phyloP scores from a whole-genome alignment of 768 basidiomycete species.

The Naganishia friedmannii region DNA sequence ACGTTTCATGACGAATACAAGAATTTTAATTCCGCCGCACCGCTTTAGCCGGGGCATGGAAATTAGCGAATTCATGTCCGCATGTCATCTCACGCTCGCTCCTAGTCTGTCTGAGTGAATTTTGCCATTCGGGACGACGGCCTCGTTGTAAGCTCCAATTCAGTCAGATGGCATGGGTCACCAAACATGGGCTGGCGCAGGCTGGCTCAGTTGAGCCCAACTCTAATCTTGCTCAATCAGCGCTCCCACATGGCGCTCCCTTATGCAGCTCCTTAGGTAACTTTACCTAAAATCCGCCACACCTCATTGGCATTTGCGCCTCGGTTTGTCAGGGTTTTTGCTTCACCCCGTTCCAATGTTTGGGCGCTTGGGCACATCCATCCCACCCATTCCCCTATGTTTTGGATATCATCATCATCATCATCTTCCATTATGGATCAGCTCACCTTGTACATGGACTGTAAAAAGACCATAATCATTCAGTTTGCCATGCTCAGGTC shows the following conservation, averaged over 20 bases:
- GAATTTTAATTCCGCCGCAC: background rate
- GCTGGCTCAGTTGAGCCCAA: background rate
- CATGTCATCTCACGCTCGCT: background rate
- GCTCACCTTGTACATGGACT: background rate
- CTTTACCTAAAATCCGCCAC: no score
- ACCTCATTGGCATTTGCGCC: background rate
- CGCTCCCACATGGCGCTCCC: no score
- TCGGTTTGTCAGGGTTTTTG: background rate
- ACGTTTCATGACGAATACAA: background rate
- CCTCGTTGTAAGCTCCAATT: background rate
- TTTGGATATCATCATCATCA: background rate
- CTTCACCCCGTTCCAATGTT: background rate
- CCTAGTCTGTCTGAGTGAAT: background rate
- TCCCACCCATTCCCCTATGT: background rate
- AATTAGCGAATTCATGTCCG: background rate
- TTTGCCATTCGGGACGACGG: background rate
- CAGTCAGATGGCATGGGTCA: background rate
- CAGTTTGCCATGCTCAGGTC: background rate
- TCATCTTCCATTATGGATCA: no score
- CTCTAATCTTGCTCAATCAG: no score
- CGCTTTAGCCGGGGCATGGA: background rate
- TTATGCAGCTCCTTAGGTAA: no score
- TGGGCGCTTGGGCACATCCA: background rate
- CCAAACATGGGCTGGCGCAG: background rate
- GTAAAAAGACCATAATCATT: slow-evolving; percentile 1